Percentiles rank a stretch among this genome's conserved stretches.
phyloP scores from a whole-genome alignment of 1,284 basidiomycete species.

The Leccinum subrobustum region DNA sequence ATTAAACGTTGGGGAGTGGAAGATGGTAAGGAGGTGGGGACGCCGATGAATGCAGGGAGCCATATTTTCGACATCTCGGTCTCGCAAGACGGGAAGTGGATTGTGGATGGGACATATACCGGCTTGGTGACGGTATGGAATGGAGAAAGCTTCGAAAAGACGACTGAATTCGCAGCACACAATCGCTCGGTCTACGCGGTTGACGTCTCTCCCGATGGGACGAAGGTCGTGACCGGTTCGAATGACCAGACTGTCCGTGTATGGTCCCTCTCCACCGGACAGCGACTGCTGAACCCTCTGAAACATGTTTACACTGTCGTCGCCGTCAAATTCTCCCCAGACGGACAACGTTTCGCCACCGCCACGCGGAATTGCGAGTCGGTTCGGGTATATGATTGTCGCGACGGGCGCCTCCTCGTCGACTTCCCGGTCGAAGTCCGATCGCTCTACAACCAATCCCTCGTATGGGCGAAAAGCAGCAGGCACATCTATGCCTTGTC shows the following conservation, averaged over 20 bases:
- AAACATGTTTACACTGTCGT: not conserved
- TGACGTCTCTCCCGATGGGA: not conserved
- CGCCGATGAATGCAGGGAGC: not conserved
- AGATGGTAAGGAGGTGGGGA: not conserved
- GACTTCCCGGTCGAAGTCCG: not conserved
- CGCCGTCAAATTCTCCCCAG: not conserved
- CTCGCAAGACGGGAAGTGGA: not conserved
- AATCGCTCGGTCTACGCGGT: not conserved
- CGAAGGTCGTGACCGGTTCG: not conserved
- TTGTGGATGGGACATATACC: not conserved
- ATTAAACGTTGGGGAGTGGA: not conserved
- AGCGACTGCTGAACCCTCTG: not conserved
- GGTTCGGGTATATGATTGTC: not conserved
- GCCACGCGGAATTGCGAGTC: not conserved
- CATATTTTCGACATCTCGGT: not conserved
- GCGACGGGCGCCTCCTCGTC: not conserved
- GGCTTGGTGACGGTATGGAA: not conserved
- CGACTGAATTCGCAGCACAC: not conserved
- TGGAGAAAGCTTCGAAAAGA: not conserved
- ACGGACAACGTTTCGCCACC: not conserved
- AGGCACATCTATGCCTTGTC: not conserved
- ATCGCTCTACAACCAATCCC: not conserved
- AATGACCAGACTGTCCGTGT: not conserved
- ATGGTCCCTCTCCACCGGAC: not conserved
- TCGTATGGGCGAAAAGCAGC: not conserved